phyloP scores from a whole-genome alignment of 805 yeast genomes.

The Candida glaebosa region DNA sequence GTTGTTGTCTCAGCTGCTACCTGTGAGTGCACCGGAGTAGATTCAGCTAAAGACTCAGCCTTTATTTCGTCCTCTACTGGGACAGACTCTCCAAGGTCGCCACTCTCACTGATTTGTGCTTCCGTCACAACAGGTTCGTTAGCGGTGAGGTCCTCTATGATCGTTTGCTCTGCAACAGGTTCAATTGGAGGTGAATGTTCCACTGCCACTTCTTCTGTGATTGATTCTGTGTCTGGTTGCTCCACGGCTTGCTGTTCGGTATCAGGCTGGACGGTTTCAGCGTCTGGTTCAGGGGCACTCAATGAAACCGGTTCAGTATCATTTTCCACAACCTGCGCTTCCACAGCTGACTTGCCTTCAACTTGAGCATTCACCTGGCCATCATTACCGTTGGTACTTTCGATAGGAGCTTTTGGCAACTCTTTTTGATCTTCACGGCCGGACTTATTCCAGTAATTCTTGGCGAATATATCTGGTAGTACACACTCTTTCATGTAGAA shows the following conservation, averaged over 20 bases:
- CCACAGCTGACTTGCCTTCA: not conserved
- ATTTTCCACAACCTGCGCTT: not conserved
- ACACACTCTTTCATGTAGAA: constrained; percentile 63
- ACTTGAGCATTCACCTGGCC: constrained; percentile 1
- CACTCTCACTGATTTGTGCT: constrained; percentile 5
- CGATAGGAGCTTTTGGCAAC: constrained; percentile 4
- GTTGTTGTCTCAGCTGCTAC: constrained; percentile 2
- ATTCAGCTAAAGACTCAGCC: constrained; percentile 4
- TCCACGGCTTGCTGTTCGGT: constrained; percentile 5
- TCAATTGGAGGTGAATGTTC: constrained; percentile 6
- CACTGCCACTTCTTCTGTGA: not conserved
- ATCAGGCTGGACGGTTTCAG: constrained; percentile 6
- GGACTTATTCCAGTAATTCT: constrained; percentile 34
- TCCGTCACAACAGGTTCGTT: constrained; percentile 2
- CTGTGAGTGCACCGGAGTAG: constrained; percentile 3
- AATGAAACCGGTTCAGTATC: not conserved
- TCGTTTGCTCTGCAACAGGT: constrained; percentile 12
- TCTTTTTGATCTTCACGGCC: not conserved
- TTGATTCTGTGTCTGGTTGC: not conserved
- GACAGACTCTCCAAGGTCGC: constrained; percentile 1
- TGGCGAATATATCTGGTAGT: constrained; percentile 41
- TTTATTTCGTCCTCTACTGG: constrained; percentile 7
- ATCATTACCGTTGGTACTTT: constrained; percentile 1
- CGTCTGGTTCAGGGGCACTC: constrained; percentile 3
- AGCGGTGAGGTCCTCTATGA: constrained; percentile 8